Evolutionary conservation across 805 yeast genomes (phyloP).

Genomic region (Torulaspora delbrueckii): DNA sequence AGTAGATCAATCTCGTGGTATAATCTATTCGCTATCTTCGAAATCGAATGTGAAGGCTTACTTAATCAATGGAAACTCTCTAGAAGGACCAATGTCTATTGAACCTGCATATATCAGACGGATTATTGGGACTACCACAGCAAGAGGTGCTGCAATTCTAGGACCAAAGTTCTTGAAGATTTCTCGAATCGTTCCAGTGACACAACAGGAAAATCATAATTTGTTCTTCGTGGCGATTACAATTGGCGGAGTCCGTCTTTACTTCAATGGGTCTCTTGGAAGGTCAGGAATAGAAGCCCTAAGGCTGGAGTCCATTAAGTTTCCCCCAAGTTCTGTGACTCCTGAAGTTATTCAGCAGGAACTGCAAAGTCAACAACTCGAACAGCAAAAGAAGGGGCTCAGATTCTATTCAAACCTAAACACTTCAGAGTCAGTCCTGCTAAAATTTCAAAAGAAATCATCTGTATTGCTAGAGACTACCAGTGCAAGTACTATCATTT

Average conservation of each 20-base stretch:
- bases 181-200: slow-evolving; percentile 40
- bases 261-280: slow-evolving; percentile 42
- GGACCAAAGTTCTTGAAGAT: slow-evolving; percentile 54
- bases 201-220: slow-evolving; percentile 59
- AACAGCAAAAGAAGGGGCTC: slow-evolving; percentile 36
- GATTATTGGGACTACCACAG: slow-evolving; percentile 41
- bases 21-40: slow-evolving; percentile 77
- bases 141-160: slow-evolving; percentile 51
- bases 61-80: slow-evolving; percentile 41
- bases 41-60: slow-evolving; percentile 79
- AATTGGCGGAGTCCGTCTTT: slow-evolving; percentile 75
- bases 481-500: slow-evolving; percentile 54
- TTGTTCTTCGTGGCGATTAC: slow-evolving; percentile 76
- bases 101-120: slow-evolving; percentile 38
- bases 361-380: slow-evolving; percentile 37
- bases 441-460: slow-evolving; percentile 52
- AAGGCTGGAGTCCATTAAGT: slow-evolving; percentile 48
- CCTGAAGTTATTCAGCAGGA: slow-evolving; percentile 33
- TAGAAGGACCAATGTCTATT: slow-evolving; percentile 40
- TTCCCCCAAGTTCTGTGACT: slow-evolving; percentile 50
- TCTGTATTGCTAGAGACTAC: slow-evolving; percentile 54
- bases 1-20: slow-evolving; percentile 71
- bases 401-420: slow-evolving; percentile 29
- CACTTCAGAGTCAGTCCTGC: slow-evolving; percentile 31
- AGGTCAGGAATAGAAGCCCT: slow-evolving; percentile 37